Percentiles rank a stretch among this genome's conserved stretches.
Conservation (phyloP, 1,139 yeast species). For the Sporopachydermia cereana region DNA sequence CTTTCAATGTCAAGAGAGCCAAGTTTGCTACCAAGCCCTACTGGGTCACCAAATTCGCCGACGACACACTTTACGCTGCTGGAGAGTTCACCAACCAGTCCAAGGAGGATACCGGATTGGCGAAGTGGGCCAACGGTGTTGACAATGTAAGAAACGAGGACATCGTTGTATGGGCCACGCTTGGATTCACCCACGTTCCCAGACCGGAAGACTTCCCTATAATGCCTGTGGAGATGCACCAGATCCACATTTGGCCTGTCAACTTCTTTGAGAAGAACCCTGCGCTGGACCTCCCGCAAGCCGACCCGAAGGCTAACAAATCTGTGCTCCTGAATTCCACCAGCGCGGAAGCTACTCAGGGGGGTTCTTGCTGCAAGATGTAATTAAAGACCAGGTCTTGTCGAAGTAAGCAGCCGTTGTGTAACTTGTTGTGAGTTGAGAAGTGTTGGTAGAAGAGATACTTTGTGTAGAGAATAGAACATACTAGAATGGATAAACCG, state of each 20-base stretch:
- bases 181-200: slow-evolving; percentile 82
- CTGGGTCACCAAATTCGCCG: slow-evolving; percentile 67
- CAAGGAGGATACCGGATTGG: slow-evolving; percentile 49
- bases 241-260: slow-evolving; percentile 56
- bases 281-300: slow-evolving; percentile 70
- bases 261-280: slow-evolving; percentile 80
- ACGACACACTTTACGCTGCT: slow-evolving; percentile 59
- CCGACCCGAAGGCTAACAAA: slow-evolving; percentile 61
- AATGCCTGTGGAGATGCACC: slow-evolving; percentile 76
- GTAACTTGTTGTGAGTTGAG: no score
- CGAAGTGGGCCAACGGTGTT: slow-evolving; percentile 43
- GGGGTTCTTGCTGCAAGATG: slow-evolving; percentile 3
- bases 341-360: not conserved
- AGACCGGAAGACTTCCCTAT: slow-evolving; percentile 89
- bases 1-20: slow-evolving; percentile 56
- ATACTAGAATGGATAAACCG: no score
- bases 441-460: no score
- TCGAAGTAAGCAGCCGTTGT: no score
- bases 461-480: no score
- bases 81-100: slow-evolving; percentile 78
- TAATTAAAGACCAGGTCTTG: no score
- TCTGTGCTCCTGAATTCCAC: slow-evolving; percentile 32
- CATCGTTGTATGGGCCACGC: slow-evolving; percentile 76
- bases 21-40: slow-evolving; percentile 61
- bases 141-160: slow-evolving; percentile 74